Evolutionary conservation across 2,329 filamentous ascomycete genomes (phyloP), one percentile per base, ranked within the genome.

Genomic region (Trichothecium sympodiale): DNA sequence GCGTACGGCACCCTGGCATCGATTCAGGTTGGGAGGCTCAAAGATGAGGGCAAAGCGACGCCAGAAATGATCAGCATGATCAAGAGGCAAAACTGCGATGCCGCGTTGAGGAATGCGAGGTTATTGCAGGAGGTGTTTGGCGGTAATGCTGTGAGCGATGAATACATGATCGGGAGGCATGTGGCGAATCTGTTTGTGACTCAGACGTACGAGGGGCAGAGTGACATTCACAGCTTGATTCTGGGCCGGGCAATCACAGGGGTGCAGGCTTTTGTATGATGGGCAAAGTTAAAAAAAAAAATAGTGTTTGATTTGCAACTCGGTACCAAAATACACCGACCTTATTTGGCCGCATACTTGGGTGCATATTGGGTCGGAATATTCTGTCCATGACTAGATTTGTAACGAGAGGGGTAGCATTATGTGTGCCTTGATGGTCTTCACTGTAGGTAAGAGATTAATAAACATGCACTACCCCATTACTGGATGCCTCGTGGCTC

Each of bases 1-100:
- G 82, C 88, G 2, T 96, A 83, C 54, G 91, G 91, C 30, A 83
- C 85, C n/a, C 64, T 94, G 37, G 91, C 91, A 6, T 81, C 85
- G 7, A 77, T 85, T 39, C 91, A 98, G 60, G 89, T 96, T 26
- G 88, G 87, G 35, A 71, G 89, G 42, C 74, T 96, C 39, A 96
- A 95, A 71, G 89, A 96, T 49, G 78, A 85, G 54, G 88, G 88
- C 43, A 84, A 86, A 59, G 77, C 74, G 17, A 79, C 82, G 3
- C 88, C 91, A 6, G 91, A 98, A 65, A 96, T 96, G 89, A 94
- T 98, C 51, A 79, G 74, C 56, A 74, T 98, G 84, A 79, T 96
- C 55, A 98, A 98, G 73, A 72, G 91, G 46, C 88, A 96, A 64
- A 98, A 98, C 61, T 98, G 91, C 59, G 91, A 98, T 60, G 69